Evolutionary conservation across 192 early-diverging fungal species (phyloP), one percentile per base, ranked within the genome.

Genomic region (Umbelopsis sp.): DNA sequence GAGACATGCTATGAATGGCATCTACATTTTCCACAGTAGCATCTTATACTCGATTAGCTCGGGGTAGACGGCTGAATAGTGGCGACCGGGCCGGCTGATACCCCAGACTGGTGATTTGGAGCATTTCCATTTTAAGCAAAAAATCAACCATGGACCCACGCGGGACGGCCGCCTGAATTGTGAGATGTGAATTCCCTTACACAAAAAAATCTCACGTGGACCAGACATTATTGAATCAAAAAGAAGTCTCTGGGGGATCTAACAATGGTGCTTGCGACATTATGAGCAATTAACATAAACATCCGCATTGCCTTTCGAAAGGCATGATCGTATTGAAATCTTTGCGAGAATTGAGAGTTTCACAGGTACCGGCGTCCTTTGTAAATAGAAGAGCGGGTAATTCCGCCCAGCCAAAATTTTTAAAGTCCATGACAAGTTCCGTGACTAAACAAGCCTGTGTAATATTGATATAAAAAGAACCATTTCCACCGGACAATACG

Each of bases 111-210:
- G 25, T 2, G 22, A n/a, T n/a, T 22, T 23, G 20, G 25, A 52
- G 8, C 22, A 22, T 3, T 12, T 25, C 51, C 21, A 4, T 22
- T 12, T n/a, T 21, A 52, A 52, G 37, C 37, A 6, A 1, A 41
- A 41, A 20, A 49, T 49, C 48, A 37, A 7, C 16, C 13, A 18
- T 69, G 64, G 71, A 81, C 68, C 46, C 37, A 61, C 27, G 55
- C 55, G 55, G 55, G 27, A 61, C 55, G 12, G 4, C 20, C 21
- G n/a, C 15, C 18, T 61, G 55, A 61, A 61, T 33, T 30, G 55
- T 61, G 55, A n/a, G 33, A 27, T 16, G 27, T 15, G 7, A 22
- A 61, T 37, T 61, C 55, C 55, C 55, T 33, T 61, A 35, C 55
- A 61, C 55, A 61, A 61, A 25, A 22, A 35, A 16, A 1, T 25